Percentiles rank a stretch among this genome's conserved stretches.
Conservation (phyloP, 2,329 filamentous ascomycete genomes). For the Alternaria incomplexa region DNA sequence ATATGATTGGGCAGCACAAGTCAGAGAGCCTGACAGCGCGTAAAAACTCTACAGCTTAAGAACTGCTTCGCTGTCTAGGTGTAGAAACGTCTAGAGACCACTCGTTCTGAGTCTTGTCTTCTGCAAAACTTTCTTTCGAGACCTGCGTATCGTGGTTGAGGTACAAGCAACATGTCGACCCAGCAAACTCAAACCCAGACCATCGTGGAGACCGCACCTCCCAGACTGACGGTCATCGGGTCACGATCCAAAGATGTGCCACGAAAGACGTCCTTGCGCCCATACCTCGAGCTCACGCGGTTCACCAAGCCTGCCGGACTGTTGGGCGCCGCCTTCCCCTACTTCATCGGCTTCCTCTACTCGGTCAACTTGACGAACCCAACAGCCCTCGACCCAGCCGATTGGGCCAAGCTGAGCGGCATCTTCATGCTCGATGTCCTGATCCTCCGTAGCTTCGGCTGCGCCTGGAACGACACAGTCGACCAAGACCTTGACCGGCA, state of each 20-base stretch:
- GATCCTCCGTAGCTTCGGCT: conserved; percentile 32
- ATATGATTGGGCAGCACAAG: background rate
- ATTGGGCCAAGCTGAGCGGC: conserved; percentile 13
- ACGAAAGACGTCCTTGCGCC: conserved; percentile 5
- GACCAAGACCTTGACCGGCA: conserved; percentile 62
- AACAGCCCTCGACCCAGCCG: conserved; percentile 2
- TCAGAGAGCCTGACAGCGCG: background rate
- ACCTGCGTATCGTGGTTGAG: background rate
- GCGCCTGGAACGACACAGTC: conserved; percentile 63
- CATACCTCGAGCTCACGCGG: conserved; percentile 53
- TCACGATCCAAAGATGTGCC: background rate
- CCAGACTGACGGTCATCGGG: background rate
- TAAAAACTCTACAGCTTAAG: background rate
- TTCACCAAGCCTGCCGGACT: conserved; percentile 50
- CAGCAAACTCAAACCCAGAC: background rate
- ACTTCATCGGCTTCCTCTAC: conserved; percentile 49
- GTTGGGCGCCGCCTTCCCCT: conserved; percentile 55
- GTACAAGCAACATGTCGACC: background rate
- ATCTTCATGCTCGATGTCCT: conserved; percentile 59
- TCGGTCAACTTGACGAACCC: conserved; percentile 36
- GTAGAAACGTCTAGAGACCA: background rate
- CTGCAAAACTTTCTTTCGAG: background rate
- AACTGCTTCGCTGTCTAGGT: background rate
- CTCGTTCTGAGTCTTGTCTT: background rate
- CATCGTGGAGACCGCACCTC: conserved; percentile 2